Base-by-base conservation (phyloP, 2,329 filamentous ascomycete genomes). In the Arthroderma uncinatum region DNA sequence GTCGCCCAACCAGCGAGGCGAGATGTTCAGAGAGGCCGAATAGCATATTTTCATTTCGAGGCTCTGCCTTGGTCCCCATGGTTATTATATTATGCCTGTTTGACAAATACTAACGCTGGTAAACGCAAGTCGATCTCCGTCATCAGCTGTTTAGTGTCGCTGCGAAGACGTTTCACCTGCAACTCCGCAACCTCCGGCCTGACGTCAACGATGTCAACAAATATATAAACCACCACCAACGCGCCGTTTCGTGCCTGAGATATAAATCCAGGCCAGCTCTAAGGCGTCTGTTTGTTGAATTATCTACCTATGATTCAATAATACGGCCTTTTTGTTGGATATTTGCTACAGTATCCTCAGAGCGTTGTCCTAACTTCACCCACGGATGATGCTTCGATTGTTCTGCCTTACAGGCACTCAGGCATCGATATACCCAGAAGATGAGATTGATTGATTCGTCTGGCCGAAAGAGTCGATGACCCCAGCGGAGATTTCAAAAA, bases 11-110 rank as follows among this genome's bases (percentile, higher is more conserved):
- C 21, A 74, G 65, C 14, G 66, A 60, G 2, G 70, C 62, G 8
- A 74, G 66, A 25, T 55, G 64, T 57, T 74, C 71, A 10, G 67
- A 64, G 10, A 74, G 62, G 23, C 67, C 67, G 47, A 72, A 62
- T 60, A 69, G 66, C 71, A 73, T 73, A 28, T 59, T 56, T 9
- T 55, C 37, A 16, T 21, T 39, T 58, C 21, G 48, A 23, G 28
- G 2, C 12, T 50, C 25, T 50, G 2, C 44, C 33, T 50, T 30
- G 16, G 2, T 50, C 12, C 25, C n/a, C 44, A 50, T 50, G 14
- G 8, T 28, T 30, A 10, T 8, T 10, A 33, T n/a, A 16, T 9
- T 19, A 50, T 16, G 12, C 10, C 9, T 30, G 23, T 50, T 25
- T 4, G 42, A 23, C 23, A 2, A 2, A 25, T 30, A 30, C 19